Evolutionary conservation across 352 stramenopile genomes (phyloP), one percentile per base, ranked within the genome.

Genomic region (Lagenidium sp.): DNA sequence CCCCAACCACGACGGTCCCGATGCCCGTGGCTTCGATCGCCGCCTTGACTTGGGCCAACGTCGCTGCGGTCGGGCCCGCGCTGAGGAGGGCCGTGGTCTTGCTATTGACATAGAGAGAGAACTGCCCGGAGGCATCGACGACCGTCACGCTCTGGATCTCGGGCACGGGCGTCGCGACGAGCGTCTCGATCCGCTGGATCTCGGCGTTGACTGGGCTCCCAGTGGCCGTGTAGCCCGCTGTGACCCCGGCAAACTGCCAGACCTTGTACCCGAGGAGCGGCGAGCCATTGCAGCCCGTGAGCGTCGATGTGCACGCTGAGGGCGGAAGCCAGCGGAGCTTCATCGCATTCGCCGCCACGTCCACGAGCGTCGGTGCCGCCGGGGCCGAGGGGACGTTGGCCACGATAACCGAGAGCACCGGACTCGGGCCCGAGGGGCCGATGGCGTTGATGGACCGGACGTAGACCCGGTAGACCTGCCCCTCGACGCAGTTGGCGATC

Each of bases 381-480:
- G 77, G 57, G 4, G 74, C 68, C 0, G 58, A 63, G 3, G 82
- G 82, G 0, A 85, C 58, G 34, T 82, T 89, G 6, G 84, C 92
- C 39, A 96, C 71, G 6, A 98, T 54, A 12, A 95, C 70, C 1
- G 90, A 94, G 26, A 97, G 53, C n/a, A 94, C 68, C 3, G 86
- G 67, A 41, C 81, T 95, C 8, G 70, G 69, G 22, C 62, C 73
- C 8, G 83, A 96, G 13, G 72, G 71, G 3, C 90, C 90, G 13
- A 92, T 62, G 0, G 55, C 61, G 52, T 97, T 98, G 4, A 95
- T 53, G 6, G 80, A 81, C 19, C 84, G 60, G 15, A 98, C 68
- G 51, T 97, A 96, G 48, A 98, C 97, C 3, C 79, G 83, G 53
- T 98, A 98, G 2, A 96, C 63, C 38, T 79, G 77, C 32, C 92